Base-by-base conservation (phyloP, 495 filamentous ascomycete genomes). In the Melanomma pulvis-pyrius region DNA sequence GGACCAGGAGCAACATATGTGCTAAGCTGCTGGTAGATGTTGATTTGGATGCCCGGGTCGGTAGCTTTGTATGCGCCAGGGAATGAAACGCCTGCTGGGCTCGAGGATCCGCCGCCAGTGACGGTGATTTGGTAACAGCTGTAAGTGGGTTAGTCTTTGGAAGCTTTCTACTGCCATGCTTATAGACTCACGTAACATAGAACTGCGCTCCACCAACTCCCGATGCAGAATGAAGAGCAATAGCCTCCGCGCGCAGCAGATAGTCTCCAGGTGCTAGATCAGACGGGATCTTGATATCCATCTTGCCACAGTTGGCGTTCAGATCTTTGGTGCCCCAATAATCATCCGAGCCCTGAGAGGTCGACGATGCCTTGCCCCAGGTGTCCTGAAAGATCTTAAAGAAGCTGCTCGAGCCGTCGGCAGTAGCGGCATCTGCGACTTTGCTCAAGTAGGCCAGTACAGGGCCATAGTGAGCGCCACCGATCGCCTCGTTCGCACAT, bases 101-200 rank as follows among this genome's bases (percentile, higher is more conserved):
- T 77, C 5, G 75, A 78, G 54, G 57, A 79, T 34, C 85, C 86
- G 28, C 83, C 81, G 19, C 82, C 82, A 8, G 76, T 79, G 54
- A 89, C 81, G 21, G 77, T 84, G 69, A 89, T 61, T 68, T 88
- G 86, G 17, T 81, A 85, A 59, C 86, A 44, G 17, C 39, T 44
- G 3, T 7, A 2, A 12, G n/a, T 11, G 9, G 17, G 13, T 44
- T 44, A 44, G 39, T 2, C n/a, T 44, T 4, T 44, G 39, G 8
- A 2, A 17, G 2, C 8, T 44, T 11, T 44, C n/a, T 44, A 44
- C 17, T 44, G 9, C 13, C 3, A 15, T 7, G 8, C 9, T 3
- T 3, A 44, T n/a, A 44, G 4, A 44, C 39, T 44, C 3, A 89
- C 0, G 80, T 73, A 29, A 83, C 65, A 55, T 84, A 86, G 67